These are phyloP conservation scores for Cryptococcus sp. DNA, from an alignment of 1,284 basidiomycete species.

Conservation along the genomic window DNA sequence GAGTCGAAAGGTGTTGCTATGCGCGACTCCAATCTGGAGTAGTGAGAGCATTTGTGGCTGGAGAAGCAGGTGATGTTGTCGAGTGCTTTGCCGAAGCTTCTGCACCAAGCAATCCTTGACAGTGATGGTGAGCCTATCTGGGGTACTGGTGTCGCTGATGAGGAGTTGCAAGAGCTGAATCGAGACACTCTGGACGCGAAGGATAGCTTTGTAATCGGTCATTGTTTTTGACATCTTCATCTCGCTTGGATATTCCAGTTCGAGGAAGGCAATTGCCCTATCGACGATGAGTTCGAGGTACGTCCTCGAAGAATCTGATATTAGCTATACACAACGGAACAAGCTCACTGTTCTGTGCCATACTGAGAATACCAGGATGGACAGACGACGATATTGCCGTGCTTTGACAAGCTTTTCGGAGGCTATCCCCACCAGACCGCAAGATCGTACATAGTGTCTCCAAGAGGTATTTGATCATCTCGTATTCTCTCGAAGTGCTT, in stretches of 20 bases:
- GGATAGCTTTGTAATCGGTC: constrained; percentile 1
- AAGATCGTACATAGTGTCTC: constrained; percentile 73
- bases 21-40: constrained; percentile 63
- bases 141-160: constrained; percentile 43
- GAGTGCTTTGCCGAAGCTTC: constrained; percentile 59
- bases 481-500: constrained; percentile 64
- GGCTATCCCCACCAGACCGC: constrained; percentile 65
- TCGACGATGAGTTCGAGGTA: constrained; percentile 55
- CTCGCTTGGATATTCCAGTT: constrained; percentile 64
- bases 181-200: constrained; percentile 63
- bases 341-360: too few relatives aligned
- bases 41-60: constrained; percentile 92
- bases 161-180: constrained; percentile 73
- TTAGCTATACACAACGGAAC: not conserved
- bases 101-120: constrained; percentile 69
- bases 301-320: constrained; percentile 7
- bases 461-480: constrained; percentile 47
- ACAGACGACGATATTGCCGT: too few relatives aligned
- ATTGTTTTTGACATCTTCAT: constrained; percentile 54
- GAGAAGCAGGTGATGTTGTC: constrained; percentile 65
- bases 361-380: too few relatives aligned
- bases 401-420: too few relatives aligned
- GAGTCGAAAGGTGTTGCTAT: constrained; percentile 46
- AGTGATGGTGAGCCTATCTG: constrained; percentile 56
- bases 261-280: constrained; percentile 57